Base-by-base conservation (phyloP, 192 early-diverging fungal genomes). In the Coemansia sp. region DNA sequence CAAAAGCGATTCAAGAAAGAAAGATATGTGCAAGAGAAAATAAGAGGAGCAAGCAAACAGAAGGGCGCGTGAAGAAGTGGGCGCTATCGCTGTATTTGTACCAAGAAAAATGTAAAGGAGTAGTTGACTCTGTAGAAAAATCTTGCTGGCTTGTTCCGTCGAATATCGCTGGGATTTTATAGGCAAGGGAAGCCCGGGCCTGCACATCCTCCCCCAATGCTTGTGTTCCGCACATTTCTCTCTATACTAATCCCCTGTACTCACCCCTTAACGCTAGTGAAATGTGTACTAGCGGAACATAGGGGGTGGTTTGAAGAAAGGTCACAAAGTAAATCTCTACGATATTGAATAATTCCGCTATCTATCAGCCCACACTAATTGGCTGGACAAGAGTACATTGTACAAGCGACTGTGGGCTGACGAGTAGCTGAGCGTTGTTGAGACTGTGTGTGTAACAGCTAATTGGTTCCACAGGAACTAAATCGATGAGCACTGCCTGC, bases 401-500 rank as follows among this genome's bases (percentile, higher is more conserved):
- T 15, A 32, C 23, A 15, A 29, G 53, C 29, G 15, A 17, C 53
- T 57, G 53, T 57, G 53, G 53, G 53, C 53, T 57, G 53, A 57
- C 53, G 53, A 57, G 53, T 57, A 57, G 53, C 29, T 7, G 29
- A 12, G 29, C 53, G 27, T 32, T 31, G 53, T 57, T 29, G 53
- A 57, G 53, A 57, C 53, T 57, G 53, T 5, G 15, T 15, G 53
- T 57, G 53, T 57, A 57, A 57, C 53, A 57, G 23, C 29, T 31
- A 31, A 57, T 15, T 57, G 53, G 53, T 57, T 57, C 8, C 53
- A 57, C 53, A 57, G 53, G 53, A 57, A 57, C 53, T 57, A 57
- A 17, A 27, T 41, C 39, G 39, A 41, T 41, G 39, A 4, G 1
- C 11, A 12, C 12, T 57, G 29, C 12, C 50, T 21, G 17, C 25